Evolutionary conservation across 495 filamentous ascomycete genomes (phyloP).

Genomic region (Letharia columbiana): DNA sequence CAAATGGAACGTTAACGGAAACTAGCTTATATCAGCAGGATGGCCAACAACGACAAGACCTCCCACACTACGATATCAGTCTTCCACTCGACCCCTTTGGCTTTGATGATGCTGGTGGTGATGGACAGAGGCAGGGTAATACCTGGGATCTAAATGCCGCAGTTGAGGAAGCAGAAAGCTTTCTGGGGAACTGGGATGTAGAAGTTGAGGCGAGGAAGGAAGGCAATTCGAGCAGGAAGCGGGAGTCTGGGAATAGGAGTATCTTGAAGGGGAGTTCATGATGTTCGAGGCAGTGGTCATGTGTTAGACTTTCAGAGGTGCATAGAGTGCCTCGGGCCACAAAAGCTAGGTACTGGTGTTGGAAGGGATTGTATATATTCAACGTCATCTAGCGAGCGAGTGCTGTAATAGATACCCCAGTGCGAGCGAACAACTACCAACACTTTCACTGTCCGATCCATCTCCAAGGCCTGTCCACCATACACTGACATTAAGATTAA

Average conservation of each 20-base stretch:
- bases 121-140: background rate
- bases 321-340: too few relatives aligned
- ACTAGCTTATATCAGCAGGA: conserved; percentile 16
- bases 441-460: background rate
- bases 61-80: conserved; percentile 8
- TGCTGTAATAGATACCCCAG: conserved; percentile 2
- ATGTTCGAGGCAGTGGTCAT: background rate
- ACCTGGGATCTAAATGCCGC: conserved; percentile 21
- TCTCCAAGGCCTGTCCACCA: background rate
- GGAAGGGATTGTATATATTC: background rate
- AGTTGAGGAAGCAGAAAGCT: conserved; percentile 24
- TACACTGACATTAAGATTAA: background rate
- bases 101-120: background rate
- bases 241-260: background rate
- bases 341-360: background rate
- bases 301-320: background rate
- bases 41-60: conserved; percentile 18
- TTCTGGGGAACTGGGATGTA: conserved; percentile 23
- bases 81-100: conserved; percentile 15
- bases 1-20: conserved; percentile 23
- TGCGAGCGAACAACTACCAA: background rate
- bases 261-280: background rate
- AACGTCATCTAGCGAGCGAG: background rate
- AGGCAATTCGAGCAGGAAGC: conserved; percentile 4
- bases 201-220: conserved; percentile 21